Base-by-base conservation (phyloP, 106 monocot species). In the Apostasia ramifera region DNA sequence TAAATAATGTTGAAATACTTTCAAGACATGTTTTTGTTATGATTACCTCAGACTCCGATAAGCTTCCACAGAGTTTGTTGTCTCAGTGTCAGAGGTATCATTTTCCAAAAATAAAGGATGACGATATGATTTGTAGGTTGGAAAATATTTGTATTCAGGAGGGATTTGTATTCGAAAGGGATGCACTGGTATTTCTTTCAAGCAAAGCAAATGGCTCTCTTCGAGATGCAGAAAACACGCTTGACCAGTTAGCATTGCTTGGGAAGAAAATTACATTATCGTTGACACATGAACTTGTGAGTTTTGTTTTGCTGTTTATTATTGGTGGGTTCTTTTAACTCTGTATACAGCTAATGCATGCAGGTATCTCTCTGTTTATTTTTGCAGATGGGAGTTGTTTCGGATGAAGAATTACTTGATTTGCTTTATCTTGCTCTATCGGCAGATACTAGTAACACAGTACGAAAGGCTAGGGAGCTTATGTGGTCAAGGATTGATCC, bases 401-500 rank as follows among this genome's bases (percentile, higher is more conserved):
- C 97, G 26, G 92, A 97, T 79, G 86, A 92, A 51, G 97, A 97
- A 57, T 74, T 97, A 59, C 76, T 97, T 38, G 82, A 89, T 69
- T 79, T 97, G 70, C 74, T 97, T 39, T 82, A 97, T 68, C 59
- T 97, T 56, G 95, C 95, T 60, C 72, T 97, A 41, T 92, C 95
- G 26, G 79, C 89, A 37, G 95, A 97, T 74, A 86, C 95, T 57
- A 73, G 89, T 42, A 97, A 89, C 70, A 92, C 92, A 50, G 92
- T 97, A 67, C 80, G 79, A 75, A 84, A 70, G 69, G 89, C 97
- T 38, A 89, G 97, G 57, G 97, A 97, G 60, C 86, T 97, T 50
- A 89, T 97, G 97, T 74, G 62, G 57, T 86, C 92, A 2, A 86
- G 79, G 61, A 81, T 97, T 67, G 97, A 97, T 83, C 97, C 97